These are phyloP conservation scores for Phyllosticta ampelicida DNA, from an alignment of 2,329 filamentous ascomycete species.

Conservation along the genomic window DNA sequence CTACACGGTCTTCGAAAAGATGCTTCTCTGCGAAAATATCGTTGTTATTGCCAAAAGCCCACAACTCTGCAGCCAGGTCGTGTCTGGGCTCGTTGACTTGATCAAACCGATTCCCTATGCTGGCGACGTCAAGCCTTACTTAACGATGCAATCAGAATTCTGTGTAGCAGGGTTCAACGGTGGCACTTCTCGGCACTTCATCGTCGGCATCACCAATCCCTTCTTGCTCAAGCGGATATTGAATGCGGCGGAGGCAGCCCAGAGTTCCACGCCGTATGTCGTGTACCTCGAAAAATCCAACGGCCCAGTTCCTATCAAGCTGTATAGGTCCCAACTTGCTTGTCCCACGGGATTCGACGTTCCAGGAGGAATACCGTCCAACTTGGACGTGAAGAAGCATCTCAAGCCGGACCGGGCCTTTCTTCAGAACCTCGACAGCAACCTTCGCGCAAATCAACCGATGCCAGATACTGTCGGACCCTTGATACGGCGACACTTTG, in stretches of 20 bases:
- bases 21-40: constrained; percentile 30
- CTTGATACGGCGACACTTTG: constrained; percentile 31
- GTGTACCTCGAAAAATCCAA: constrained; percentile 28
- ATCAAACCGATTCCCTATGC: constrained; percentile 31
- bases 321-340: constrained; percentile 27
- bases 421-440: constrained; percentile 24
- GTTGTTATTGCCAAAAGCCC: constrained; percentile 32
- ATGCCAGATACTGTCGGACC: constrained; percentile 20
- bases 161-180: constrained; percentile 29
- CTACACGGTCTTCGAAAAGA: constrained; percentile 30
- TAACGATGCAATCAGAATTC: constrained; percentile 35
- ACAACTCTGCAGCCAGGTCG: constrained; percentile 29
- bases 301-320: constrained; percentile 25
- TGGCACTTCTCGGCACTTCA: constrained; percentile 27
- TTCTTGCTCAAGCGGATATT: constrained; percentile 31
- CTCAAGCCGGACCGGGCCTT: constrained; percentile 27
- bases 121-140: constrained; percentile 29
- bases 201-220: constrained; percentile 32
- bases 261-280: constrained; percentile 26
- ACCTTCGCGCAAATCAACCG: constrained; percentile 13
- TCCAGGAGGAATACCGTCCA: constrained; percentile 29
- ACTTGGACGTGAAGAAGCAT: constrained; percentile 26
- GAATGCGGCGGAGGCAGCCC: constrained; percentile 23
- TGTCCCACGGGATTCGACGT: constrained; percentile 23
- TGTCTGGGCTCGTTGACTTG: constrained; percentile 30